A percentile compares a stretch with the other conserved stretches of the same genome.
These are phyloP conservation scores for Rhizoclosmatium sp. DNA, from an alignment of 192 early-diverging fungal genomes.

Conservation along the genomic window DNA sequence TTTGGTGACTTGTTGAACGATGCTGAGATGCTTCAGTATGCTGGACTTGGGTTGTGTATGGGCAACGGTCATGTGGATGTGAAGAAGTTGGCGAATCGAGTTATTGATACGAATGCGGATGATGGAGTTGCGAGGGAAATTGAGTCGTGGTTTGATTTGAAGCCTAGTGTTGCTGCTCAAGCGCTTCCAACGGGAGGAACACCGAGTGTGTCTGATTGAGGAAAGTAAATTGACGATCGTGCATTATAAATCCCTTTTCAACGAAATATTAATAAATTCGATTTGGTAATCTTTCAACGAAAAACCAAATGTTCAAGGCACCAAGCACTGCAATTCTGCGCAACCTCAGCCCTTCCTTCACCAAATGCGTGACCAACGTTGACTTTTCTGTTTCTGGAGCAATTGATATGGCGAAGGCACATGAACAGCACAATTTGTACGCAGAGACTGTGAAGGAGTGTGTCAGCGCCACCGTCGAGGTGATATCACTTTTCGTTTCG, in stretches of 20 bases:
- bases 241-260: too few relatives aligned
- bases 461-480: conserved; percentile 1
- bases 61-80: conserved; percentile 29
- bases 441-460: conserved; percentile 18
- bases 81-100: conserved; percentile 27
- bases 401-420: conserved; percentile 42
- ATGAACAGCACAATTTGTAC: conserved; percentile 44
- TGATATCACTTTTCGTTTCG: background rate
- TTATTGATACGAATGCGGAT: conserved; percentile 24
- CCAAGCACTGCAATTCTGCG: conserved; percentile 20
- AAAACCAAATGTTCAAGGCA: conserved; percentile 15
- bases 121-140: conserved; percentile 32
- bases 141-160: conserved; percentile 27
- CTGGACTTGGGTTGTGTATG: conserved; percentile 26
- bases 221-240: too few relatives aligned
- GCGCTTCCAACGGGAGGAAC: background rate
- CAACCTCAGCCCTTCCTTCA: conserved; percentile 11
- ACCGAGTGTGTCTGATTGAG: background rate
- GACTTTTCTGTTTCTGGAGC: background rate
- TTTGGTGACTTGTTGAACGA: conserved; percentile 35
- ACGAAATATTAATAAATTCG: too few relatives aligned
- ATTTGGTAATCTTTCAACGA: background rate
- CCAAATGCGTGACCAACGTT: conserved; percentile 17
- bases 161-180: background rate
- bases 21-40: conserved; percentile 30